phyloP scores from a whole-genome alignment of 164 flowering plant species.

The Houttuynia cordata region DNA sequence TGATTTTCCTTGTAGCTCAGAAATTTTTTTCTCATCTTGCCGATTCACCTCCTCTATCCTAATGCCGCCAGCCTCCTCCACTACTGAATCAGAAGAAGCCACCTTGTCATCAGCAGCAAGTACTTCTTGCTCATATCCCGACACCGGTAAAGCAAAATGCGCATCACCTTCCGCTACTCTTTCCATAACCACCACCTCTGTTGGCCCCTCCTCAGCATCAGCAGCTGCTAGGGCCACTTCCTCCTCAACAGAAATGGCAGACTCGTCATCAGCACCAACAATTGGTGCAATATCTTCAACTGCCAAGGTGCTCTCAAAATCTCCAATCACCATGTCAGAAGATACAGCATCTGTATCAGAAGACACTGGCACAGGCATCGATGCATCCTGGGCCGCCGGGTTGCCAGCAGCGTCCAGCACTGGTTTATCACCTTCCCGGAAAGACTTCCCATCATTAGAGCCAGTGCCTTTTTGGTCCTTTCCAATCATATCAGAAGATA shows the following conservation, averaged over 20 bases:
- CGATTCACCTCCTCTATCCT: background rate
- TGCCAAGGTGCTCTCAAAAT: too few relatives aligned
- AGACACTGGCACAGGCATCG: background rate
- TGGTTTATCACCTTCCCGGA: constrained; percentile 35
- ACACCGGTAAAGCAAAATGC: background rate
- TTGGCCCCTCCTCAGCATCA: background rate
- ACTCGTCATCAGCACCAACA: background rate
- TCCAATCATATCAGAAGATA: too few relatives aligned
- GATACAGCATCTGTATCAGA: background rate
- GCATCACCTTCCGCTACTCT: background rate
- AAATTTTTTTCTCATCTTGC: constrained; percentile 3
- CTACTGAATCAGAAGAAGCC: background rate
- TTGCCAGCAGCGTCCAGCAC: constrained; percentile 20
- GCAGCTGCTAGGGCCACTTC: background rate
- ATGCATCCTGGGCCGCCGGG: constrained; percentile 4
- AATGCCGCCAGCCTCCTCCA: background rate
- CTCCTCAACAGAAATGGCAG: background rate
- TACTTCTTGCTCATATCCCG: background rate
- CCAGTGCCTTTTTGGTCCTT: constrained; percentile 58
- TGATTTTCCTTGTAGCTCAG: constrained; percentile 11
- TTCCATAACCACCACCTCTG: background rate
- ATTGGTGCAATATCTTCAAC: background rate
- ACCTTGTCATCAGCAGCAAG: background rate
- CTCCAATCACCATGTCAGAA: background rate
- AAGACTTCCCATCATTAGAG: constrained; percentile 40